Evolutionary conservation across 768 basidiomycete genomes (phyloP), one percentile per base, ranked within the genome.

Genomic region (Xerocomellus amylosporus): DNA sequence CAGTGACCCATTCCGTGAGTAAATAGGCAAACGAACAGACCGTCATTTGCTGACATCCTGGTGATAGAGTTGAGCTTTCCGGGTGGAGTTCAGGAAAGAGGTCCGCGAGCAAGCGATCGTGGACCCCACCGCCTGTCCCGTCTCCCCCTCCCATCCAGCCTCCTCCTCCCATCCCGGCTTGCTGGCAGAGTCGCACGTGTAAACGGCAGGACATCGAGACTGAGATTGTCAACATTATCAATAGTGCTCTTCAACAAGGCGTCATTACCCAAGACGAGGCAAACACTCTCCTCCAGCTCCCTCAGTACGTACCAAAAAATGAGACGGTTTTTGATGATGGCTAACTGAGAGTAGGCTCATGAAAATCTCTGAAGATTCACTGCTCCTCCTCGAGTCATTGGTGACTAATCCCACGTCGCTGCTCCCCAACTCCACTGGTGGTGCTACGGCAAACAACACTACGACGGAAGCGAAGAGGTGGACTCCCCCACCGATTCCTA

Each of bases 51-150:
- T 56, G 30, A 58, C 5, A 19, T 37, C 15, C 24, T 22, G 7
- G 48, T 50, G 20, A 38, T 9, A 38, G 33, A 33, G 20, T 13
- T 24, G 4, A 20, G 33, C 24, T 19, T 42, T 26, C 6, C 34
- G 17, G 31, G 41, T 20, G 31, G 20, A 19, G 14, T 28, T 28
- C 22, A 28, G n/a, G 36, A 19, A 31, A 26, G 41, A 45, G 31
- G 26, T 22, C 46, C 12, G 41, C 22, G 33, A 17, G 22, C 53
- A 49, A 22, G 39, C 24, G 46, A 14, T 36, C 45, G 43, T 54
- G 43, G 53, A 50, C 30, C 37, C 56, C 52, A 28, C 58, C 56
- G 3, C 45, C 52, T 40, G 54, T 58, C 44, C 51, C 58, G 5
- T 44, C 36, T 5, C 57, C 54, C n/a, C n/a, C n/a, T n/a, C n/a